These are phyloP conservation scores for Colletotrichum simmondsii DNA, from an alignment of 2,329 filamentous ascomycete genomes.

Conservation along the genomic window DNA sequence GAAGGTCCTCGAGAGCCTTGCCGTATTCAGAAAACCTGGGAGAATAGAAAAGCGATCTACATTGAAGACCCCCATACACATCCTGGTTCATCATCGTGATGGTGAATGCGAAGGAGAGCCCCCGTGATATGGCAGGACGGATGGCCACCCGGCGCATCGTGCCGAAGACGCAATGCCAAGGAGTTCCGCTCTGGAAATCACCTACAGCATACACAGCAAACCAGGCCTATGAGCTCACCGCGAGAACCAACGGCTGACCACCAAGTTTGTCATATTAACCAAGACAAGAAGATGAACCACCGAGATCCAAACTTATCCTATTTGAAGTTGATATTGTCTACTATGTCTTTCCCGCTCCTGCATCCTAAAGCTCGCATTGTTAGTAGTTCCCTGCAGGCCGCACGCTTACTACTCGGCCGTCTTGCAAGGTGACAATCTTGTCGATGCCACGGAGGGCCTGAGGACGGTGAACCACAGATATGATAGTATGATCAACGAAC, in stretches of 20 bases:
- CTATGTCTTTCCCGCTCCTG: not conserved
- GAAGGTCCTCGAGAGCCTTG: too few species aligned
- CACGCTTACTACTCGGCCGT: conserved; percentile 3
- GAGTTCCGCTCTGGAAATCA: not conserved
- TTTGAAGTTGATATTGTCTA: not conserved
- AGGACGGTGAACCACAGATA: conserved; percentile 42
- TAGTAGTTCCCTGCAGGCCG: not conserved
- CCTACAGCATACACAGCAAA: not conserved
- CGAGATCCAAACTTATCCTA: not conserved
- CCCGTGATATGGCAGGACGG: not conserved
- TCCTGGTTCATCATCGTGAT: too few species aligned
- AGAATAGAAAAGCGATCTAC: too few species aligned
- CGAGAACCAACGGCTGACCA: not conserved
- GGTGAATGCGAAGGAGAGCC: too few species aligned
- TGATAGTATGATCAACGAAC: conserved; percentile 39
- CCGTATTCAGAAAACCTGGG: too few species aligned
- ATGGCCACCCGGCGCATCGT: not conserved
- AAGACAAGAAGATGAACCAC: not conserved
- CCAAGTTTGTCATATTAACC: not conserved
- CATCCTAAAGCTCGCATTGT: not conserved
- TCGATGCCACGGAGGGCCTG: conserved; percentile 13
- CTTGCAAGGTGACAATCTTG: conserved; percentile 11
- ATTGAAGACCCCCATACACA: too few species aligned
- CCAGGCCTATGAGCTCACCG: not conserved
- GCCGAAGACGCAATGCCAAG: not conserved